Evolutionary conservation across 1,284 basidiomycete genomes (phyloP).

Genomic region (Trichosporon ovoides): DNA sequence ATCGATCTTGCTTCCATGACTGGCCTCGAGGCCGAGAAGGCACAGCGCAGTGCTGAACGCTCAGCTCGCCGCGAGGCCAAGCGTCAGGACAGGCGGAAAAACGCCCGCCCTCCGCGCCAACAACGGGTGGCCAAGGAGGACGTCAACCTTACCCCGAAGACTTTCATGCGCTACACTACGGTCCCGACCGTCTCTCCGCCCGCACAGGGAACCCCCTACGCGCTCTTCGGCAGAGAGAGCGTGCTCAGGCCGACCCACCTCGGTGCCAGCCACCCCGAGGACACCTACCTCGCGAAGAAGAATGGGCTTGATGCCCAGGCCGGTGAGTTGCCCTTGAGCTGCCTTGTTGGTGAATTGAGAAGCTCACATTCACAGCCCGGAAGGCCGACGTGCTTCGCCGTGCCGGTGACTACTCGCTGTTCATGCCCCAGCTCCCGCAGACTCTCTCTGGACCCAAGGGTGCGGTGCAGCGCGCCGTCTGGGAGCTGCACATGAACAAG

Average conservation of each 20-base stretch:
- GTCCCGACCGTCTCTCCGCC: no score
- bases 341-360: background rate
- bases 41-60: background rate
- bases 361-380: conserved; percentile 16
- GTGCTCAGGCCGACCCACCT: background rate
- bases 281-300: background rate
- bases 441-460: background rate
- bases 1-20: background rate
- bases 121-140: background rate
- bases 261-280: background rate
- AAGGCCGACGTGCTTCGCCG: conserved; percentile 23
- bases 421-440: conserved; percentile 9
- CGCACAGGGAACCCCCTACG: background rate
- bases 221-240: background rate
- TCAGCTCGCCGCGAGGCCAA: background rate
- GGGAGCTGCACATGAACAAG: conserved; percentile 9
- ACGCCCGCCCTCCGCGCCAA: background rate
- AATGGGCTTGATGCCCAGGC: background rate
- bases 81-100: no score
- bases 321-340: background rate
- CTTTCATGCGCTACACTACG: no score
- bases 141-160: no score
- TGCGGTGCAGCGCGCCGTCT: background rate
- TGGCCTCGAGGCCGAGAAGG: background rate
- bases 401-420: conserved; percentile 24